Evolutionary conservation across 2,329 filamentous ascomycete species (phyloP).

Genomic region (Biscogniauxia mediterranea): DNA sequence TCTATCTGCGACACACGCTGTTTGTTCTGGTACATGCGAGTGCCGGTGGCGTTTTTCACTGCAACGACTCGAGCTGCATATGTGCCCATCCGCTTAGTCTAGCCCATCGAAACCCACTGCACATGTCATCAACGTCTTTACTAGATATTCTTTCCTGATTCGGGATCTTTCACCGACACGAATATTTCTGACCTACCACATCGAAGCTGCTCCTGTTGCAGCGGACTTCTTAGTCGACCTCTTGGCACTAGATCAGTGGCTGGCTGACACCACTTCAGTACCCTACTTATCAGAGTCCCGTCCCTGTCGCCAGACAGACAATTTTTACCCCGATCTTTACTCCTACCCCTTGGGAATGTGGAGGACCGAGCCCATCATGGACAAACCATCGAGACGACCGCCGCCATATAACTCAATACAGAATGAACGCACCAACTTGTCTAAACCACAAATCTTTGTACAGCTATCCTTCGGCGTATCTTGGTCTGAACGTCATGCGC

Average conservation of each 20-base stretch:
- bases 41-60: neutral
- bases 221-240: slow-evolving; percentile 5
- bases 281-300: slow-evolving; percentile 10
- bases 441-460: slow-evolving; percentile 46
- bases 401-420: slow-evolving; percentile 18
- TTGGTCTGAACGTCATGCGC: slow-evolving; percentile 43
- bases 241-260: slow-evolving; percentile 7
- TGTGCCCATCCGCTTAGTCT: neutral
- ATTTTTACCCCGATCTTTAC: slow-evolving; percentile 3
- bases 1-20: neutral
- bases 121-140: neutral
- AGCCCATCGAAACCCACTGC: neutral
- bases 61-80: neutral
- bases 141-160: neutral
- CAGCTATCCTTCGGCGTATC: slow-evolving; percentile 53
- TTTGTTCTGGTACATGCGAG: neutral
- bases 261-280: neutral
- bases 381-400: slow-evolving; percentile 17
- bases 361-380: slow-evolving; percentile 29
- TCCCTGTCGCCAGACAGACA: slow-evolving; percentile 1
- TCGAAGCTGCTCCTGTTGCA: neutral
- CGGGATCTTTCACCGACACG: neutral
- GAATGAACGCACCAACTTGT: slow-evolving; percentile 26
- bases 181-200: neutral
- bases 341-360: slow-evolving; percentile 17